Evolutionary conservation across 2,329 filamentous ascomycete genomes (phyloP).

Genomic region (Lasiodiplodia gonubiensis): DNA sequence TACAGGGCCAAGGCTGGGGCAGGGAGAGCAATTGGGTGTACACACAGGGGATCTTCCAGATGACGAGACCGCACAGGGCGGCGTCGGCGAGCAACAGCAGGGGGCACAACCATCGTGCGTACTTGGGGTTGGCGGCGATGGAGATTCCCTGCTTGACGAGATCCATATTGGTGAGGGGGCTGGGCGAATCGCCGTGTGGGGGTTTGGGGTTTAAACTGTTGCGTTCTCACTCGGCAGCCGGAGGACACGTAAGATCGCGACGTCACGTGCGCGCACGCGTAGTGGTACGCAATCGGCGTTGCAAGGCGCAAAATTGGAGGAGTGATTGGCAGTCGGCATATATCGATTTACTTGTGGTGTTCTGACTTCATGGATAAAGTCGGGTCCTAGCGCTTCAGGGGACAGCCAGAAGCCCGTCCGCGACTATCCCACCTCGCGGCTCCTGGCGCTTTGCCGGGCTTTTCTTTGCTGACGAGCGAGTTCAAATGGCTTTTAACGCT

Average conservation of each 20-base stretch:
- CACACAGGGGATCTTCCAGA: constrained; percentile 85
- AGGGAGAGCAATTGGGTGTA: constrained; percentile 13
- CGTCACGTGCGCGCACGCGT: constrained; percentile 4
- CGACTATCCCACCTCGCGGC: no score
- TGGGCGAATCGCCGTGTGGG: constrained; percentile 1
- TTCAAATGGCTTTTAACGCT: no score
- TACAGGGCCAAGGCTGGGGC: not conserved
- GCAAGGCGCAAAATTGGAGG: not conserved
- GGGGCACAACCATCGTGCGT: constrained; percentile 68
- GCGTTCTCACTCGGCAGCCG: not conserved
- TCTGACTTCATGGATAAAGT: not conserved
- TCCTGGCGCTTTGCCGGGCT: no score
- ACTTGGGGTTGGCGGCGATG: constrained; percentile 59
- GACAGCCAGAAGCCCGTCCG: no score
- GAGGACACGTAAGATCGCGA: constrained; percentile 20
- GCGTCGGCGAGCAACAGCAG: constrained; percentile 73
- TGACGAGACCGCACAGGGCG: constrained; percentile 72
- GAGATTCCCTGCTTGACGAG: constrained; percentile 42
- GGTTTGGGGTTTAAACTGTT: not conserved
- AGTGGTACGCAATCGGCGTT: constrained; percentile 1
- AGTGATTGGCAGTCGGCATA: not conserved
- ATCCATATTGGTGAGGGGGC: constrained; percentile 40
- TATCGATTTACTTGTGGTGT: constrained; percentile 7
- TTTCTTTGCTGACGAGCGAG: no score
- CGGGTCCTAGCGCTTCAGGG: not conserved